Conservation (phyloP, 1,284 basidiomycete genomes). For the Schizophyllum commune region DNA sequence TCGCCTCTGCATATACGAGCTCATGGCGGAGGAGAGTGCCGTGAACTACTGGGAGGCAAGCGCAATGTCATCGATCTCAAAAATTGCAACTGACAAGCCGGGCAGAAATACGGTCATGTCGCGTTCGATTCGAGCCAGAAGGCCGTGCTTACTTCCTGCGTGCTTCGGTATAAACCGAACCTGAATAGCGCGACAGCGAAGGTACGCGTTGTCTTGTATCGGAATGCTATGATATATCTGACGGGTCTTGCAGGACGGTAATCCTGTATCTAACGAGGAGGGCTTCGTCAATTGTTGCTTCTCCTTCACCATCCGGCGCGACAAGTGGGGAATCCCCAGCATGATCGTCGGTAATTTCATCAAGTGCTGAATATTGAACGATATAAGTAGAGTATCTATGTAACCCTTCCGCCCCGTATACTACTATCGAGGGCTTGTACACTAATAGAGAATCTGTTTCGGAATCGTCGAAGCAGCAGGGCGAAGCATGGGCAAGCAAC, state of each 20-base stretch:
- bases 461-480: too few relatives aligned
- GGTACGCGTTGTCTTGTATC: not conserved
- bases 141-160: conserved; percentile 90
- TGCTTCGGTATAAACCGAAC: conserved; percentile 71
- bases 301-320: conserved; percentile 89
- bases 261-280: conserved; percentile 13
- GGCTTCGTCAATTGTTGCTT: conserved; percentile 87
- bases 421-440: too few relatives aligned
- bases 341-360: conserved; percentile 89
- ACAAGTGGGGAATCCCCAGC: conserved; percentile 88
- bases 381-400: too few relatives aligned
- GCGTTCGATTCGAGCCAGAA: conserved; percentile 87
- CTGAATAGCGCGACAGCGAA: conserved; percentile 12
- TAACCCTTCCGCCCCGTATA: too few relatives aligned
- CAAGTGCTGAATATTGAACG: conserved; percentile 1
- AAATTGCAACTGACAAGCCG: not conserved
- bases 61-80: conserved; percentile 4
- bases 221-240: too few relatives aligned
- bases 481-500: not conserved
- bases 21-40: conserved; percentile 93
- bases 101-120: conserved; percentile 87
- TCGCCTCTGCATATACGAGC: conserved; percentile 92
- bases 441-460: too few relatives aligned
- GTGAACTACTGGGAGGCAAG: conserved; percentile 96
- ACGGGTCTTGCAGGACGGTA: not conserved